Evolutionary conservation across 257 asterid genomes (phyloP), one percentile per base, ranked within the genome.

Genomic region (Jacaranda mimosifolia): DNA sequence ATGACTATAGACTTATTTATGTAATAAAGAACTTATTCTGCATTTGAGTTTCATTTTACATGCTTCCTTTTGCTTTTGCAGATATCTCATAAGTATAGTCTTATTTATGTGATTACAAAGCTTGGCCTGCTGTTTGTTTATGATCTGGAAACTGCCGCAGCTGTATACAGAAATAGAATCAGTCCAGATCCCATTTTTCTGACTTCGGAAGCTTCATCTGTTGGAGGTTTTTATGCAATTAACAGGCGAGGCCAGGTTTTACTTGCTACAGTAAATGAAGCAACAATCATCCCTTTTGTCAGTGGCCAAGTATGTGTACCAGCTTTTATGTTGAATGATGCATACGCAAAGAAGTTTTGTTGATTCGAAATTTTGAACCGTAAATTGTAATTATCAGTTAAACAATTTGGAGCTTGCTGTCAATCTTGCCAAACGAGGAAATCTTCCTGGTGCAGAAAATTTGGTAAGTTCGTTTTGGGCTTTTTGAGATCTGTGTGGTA

Each of bases 391-490:
- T 56, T 82, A 15, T 14, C 89, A 94, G 98, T 77, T 94, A 72
- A 94, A 94, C 82, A 94, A 92, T 85, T 90, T 94, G 86, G 98
- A 94, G 88, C 98, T 94, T 84, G 98, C 98, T 56, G 97, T 94
- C 70, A 94, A 83, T 85, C 94, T 94, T 77, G 98, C 98, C 82
- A 94, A 89, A 85, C 85, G 98, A 89, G 98, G 98, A 82, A 94
- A 94, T 79, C 91, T 94, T 79, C 97, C 98, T 67, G 98, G 98
- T 62, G 98, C 97, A 5, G 98, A 94, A 81, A 94, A 92, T 88
- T 80, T 94, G 92, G 98, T 94, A 79, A 73, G 97, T 78, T 57
- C 11, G 62, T 66, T 63, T 64, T 4, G 36, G 52, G 67, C n/a
- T 70, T n/a, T 12, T 10, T 13, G 59, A 51, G 0, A 8, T 13